Evolutionary conservation across 306 rosid genomes (phyloP).

Genomic region (Oemleria cerasiformis): DNA sequence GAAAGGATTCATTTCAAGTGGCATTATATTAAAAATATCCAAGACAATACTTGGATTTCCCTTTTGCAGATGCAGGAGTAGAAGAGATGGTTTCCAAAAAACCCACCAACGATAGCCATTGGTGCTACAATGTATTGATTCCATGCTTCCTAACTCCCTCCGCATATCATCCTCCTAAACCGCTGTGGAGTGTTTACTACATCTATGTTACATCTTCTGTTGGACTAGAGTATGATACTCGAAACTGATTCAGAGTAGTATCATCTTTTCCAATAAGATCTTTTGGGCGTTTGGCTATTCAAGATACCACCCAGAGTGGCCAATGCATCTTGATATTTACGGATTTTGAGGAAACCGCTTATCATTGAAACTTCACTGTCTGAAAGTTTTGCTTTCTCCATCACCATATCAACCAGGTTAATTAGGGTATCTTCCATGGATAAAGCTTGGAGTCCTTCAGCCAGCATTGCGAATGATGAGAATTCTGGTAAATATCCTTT

Average conservation of each 20-base stretch:
- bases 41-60: background rate
- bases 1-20: background rate
- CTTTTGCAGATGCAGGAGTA: background rate
- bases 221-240: background rate
- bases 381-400: constrained; percentile 65
- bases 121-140: background rate
- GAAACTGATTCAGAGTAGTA: background rate
- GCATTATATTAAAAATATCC: background rate
- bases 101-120: background rate
- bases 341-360: constrained; percentile 73
- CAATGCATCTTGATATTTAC: constrained; percentile 74
- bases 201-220: background rate
- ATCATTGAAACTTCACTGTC: constrained; percentile 57
- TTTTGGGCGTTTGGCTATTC: constrained; percentile 49
- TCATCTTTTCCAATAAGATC: constrained; percentile 34
- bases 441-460: constrained; percentile 82
- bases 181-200: background rate
- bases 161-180: background rate
- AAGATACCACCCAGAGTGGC: constrained; percentile 67
- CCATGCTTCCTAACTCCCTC: background rate
- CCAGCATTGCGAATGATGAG: constrained; percentile 64
- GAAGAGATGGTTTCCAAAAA: background rate
- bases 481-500: constrained; percentile 67
- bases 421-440: constrained; percentile 74
- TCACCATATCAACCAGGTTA: constrained; percentile 62